Evolutionary conservation across 768 basidiomycete species (phyloP), one percentile per base, ranked within the genome.

Genomic region (Chalciporus sphaerocephalus): DNA sequence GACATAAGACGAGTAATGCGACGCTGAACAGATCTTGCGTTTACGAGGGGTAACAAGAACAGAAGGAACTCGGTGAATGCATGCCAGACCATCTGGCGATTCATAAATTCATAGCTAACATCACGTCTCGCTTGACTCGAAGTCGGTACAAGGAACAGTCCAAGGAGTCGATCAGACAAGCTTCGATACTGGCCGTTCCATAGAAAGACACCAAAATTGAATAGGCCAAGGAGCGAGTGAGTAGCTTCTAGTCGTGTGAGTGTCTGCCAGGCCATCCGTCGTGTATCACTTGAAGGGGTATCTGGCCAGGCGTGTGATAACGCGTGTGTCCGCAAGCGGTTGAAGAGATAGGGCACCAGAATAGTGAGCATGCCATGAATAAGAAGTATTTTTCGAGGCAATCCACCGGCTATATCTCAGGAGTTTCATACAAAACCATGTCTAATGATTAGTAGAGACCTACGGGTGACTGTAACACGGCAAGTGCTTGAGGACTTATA

Each of bases 41-140:
- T 88, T 51, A 97, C 70, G 33, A 97, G 75, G 4, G 96, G 96
- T 8, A 98, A 74, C 16, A 92, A 67, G 70, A 97, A 97, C 27
- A 97, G 73, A 12, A 98, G 74, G 67, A 98, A 97, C 78, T 98
- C 94, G 6, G 96, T 98, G 65, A 98, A 95, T 0, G 92, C 90
- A 61, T 94, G 91, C 96, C 96, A 99, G 44, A 99, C 96, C 79
- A 99, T 89, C 65, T 98, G 95, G 54, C 96, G 87, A 58, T 98
- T 97, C 91, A 98, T 95, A 59, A 93, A 98, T 60, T 98, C 96
- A 66, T 96, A 99, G 59, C 90, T 95, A 40, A 98, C 88, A 55
- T 94, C 85, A 15, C 88, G 80, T 50, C 80, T 82, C 27, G 83
- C 75, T 25, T 85, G 76, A 33, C 75, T 70, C 24, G 81, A 78